Evolutionary conservation across 805 yeast genomes (phyloP).

Genomic region (Starmerella roubikii): DNA sequence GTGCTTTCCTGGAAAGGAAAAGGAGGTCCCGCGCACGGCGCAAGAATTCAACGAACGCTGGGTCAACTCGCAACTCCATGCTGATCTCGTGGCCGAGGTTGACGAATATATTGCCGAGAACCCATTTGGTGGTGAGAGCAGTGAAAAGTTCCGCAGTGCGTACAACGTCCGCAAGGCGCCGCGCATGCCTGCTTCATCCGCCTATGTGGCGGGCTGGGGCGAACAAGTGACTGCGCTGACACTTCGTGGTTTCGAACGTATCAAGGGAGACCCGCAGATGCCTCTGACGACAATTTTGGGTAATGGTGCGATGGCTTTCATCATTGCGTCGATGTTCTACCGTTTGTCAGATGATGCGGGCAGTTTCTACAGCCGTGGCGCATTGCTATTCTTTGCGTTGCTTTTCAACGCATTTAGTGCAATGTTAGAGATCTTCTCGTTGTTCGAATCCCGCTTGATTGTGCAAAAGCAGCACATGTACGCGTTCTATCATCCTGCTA

Average conservation of each 20-base stretch:
- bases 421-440: conserved; percentile 39
- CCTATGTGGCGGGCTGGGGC: conserved; percentile 32
- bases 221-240: conserved; percentile 40
- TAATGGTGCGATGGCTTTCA: conserved; percentile 41
- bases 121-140: conserved; percentile 23
- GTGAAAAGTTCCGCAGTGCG: conserved; percentile 30
- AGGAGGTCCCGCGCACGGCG: conserved; percentile 46
- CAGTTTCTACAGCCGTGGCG: conserved; percentile 54
- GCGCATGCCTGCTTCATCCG: conserved; percentile 29
- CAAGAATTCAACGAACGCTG: conserved; percentile 49
- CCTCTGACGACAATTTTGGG: conserved; percentile 35
- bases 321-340: conserved; percentile 51
- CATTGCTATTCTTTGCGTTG: conserved; percentile 45
- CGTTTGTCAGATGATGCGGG: conserved; percentile 36
- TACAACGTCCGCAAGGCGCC: conserved; percentile 30
- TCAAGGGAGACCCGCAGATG: conserved; percentile 44
- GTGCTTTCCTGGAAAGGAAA: conserved; percentile 35
- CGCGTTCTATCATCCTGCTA: conserved; percentile 59
- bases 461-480: conserved; percentile 59
- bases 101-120: conserved; percentile 29
- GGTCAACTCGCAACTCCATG: conserved; percentile 37
- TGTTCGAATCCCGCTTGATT: conserved; percentile 43
- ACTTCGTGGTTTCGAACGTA: conserved; percentile 41
- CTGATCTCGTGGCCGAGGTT: conserved; percentile 33
- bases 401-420: conserved; percentile 50